phyloP scores from a whole-genome alignment of 2,329 filamentous ascomycete genomes.

The Mycosphaerella sp. region DNA sequence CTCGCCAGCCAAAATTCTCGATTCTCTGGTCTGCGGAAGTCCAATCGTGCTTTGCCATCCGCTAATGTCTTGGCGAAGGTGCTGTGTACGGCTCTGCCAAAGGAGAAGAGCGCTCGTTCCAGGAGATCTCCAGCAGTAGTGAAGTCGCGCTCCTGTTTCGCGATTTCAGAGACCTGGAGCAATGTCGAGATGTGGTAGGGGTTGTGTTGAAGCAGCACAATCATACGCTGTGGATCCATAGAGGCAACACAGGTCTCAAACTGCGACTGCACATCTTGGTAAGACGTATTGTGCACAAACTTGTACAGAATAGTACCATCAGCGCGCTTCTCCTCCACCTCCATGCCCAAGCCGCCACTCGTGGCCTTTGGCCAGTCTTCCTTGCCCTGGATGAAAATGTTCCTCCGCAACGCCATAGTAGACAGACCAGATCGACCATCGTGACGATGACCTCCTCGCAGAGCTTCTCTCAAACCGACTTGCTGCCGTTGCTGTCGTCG shows the following conservation, averaged over 20 bases:
- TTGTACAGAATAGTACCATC: conserved; percentile 65
- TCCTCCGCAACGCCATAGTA: conserved; percentile 65
- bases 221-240: conserved; percentile 77
- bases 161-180: conserved; percentile 88
- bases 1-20: conserved; percentile 86
- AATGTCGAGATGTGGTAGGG: conserved; percentile 90
- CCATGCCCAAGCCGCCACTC: conserved; percentile 79
- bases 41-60: conserved; percentile 70
- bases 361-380: conserved; percentile 78
- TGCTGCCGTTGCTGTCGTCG: conserved; percentile 40
- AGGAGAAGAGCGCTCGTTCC: conserved; percentile 85
- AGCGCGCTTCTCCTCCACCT: conserved; percentile 50
- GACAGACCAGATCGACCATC: conserved; percentile 59
- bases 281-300: conserved; percentile 67
- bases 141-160: conserved; percentile 84
- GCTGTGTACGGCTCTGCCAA: conserved; percentile 81
- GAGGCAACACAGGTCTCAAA: conserved; percentile 76
- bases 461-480: conserved; percentile 53
- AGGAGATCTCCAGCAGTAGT: conserved; percentile 79
- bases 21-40: conserved; percentile 79
- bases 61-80: conserved; percentile 70
- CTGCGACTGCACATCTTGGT: conserved; percentile 65
- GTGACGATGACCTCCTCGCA: conserved; percentile 44
- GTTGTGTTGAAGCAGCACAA: conserved; percentile 64
- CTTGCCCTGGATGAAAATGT: conserved; percentile 78